Evolutionary conservation across 1,284 basidiomycete genomes (phyloP).

Genomic region (Pholiota adiposa): DNA sequence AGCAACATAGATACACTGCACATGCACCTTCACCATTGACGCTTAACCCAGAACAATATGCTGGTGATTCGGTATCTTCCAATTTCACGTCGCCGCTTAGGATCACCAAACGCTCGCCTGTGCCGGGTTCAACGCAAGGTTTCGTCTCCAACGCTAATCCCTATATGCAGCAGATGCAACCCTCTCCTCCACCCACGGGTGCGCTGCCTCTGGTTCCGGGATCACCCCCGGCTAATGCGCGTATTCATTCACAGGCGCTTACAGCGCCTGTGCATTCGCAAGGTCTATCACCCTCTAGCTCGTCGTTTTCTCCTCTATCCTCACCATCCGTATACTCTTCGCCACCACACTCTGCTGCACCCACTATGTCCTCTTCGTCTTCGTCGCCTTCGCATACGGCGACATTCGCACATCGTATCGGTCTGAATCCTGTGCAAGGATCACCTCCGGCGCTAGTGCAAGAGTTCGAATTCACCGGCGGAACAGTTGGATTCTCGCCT

Average conservation of each 20-base stretch:
- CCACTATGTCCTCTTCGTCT: neutral
- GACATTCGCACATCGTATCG: slow-evolving; percentile 1
- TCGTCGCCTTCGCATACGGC: slow-evolving; percentile 1
- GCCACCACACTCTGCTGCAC: neutral
- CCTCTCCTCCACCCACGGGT: slow-evolving; percentile 8
- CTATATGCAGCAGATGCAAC: slow-evolving; percentile 7
- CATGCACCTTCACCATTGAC: slow-evolving; percentile 14
- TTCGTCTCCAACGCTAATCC: neutral
- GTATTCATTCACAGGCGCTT: neutral
- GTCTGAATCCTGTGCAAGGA: neutral
- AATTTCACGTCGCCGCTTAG: slow-evolving; percentile 20
- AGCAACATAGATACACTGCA: slow-evolving; percentile 11
- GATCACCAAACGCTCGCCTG: slow-evolving; percentile 25
- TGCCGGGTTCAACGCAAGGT: slow-evolving; percentile 7
- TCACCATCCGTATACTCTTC: slow-evolving; percentile 1
- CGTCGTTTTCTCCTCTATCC: slow-evolving; percentile 2
- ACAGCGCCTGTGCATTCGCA: neutral
- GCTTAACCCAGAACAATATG: slow-evolving; percentile 3
- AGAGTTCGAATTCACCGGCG: neutral
- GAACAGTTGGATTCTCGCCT: neutral
- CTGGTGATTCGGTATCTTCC: neutral
- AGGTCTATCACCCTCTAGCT: neutral
- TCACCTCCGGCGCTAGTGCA: too few species aligned
- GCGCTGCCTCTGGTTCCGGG: slow-evolving; percentile 8
- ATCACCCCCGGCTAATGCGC: slow-evolving; percentile 8